Evolutionary conservation across 768 basidiomycete genomes (phyloP).

Genomic region (Pilatotrama ljubarskyi): DNA sequence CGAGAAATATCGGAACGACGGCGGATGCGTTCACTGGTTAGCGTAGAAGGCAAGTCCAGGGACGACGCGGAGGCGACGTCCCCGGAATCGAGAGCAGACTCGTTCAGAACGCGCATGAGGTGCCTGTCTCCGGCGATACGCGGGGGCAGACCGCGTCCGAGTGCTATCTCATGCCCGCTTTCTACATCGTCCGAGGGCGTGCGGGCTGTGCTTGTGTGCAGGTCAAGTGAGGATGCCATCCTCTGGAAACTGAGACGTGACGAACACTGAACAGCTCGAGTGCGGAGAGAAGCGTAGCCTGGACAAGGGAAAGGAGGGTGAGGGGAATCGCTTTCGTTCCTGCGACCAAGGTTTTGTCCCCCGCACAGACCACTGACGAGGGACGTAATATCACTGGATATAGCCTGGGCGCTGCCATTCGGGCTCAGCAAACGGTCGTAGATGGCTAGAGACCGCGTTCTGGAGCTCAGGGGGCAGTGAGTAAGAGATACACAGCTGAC

Average conservation of each 20-base stretch:
- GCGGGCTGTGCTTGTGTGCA: background rate
- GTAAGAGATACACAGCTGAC: constrained; percentile 3
- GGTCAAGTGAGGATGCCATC: background rate
- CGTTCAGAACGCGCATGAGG: constrained; percentile 8
- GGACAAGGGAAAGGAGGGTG: background rate
- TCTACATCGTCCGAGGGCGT: background rate
- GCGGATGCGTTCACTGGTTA: constrained; percentile 16
- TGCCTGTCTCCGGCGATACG: constrained; percentile 10
- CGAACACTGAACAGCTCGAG: background rate
- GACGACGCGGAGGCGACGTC: constrained; percentile 16
- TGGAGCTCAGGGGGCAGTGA: background rate
- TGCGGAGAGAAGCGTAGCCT: background rate
- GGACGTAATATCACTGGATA: constrained; percentile 12
- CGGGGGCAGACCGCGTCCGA: background rate
- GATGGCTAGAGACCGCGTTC: background rate
- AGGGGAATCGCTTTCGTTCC: background rate
- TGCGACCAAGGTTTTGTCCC: background rate
- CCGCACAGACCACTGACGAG: constrained; percentile 4
- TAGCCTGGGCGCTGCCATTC: background rate
- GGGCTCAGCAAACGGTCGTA: background rate
- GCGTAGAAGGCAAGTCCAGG: constrained; percentile 7
- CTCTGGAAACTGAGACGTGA: background rate
- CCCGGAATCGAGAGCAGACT: constrained; percentile 17
- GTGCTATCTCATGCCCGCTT: background rate
- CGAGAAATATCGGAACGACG: constrained; percentile 21